Conservation (phyloP, 1,284 basidiomycete genomes). For the Sanguinoderma infundibulare region DNA sequence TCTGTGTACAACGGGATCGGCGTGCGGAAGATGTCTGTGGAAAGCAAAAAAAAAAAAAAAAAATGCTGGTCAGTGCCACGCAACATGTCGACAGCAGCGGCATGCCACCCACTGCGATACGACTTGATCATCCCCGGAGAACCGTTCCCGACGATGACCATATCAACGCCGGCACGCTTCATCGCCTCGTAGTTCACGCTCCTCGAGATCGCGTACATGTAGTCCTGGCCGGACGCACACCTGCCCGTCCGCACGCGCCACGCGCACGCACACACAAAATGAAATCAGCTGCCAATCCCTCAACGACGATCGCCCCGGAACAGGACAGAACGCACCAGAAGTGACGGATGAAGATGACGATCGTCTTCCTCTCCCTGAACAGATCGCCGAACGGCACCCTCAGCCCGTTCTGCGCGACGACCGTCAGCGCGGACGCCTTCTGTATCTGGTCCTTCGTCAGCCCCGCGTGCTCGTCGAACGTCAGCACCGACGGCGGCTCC, state of each 20-base stretch:
- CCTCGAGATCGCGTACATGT: constrained; percentile 70
- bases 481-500: constrained; percentile 16
- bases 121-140: constrained; percentile 73
- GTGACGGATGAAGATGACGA: constrained; percentile 79
- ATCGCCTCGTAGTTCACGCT: constrained; percentile 57
- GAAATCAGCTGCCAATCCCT: not conserved
- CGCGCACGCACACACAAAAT: no score
- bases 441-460: constrained; percentile 58
- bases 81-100: constrained; percentile 1
- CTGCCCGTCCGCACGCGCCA: constrained; percentile 37
- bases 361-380: constrained; percentile 65
- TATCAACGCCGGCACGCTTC: constrained; percentile 54
- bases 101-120: constrained; percentile 46
- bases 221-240: constrained; percentile 86
- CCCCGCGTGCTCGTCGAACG: constrained; percentile 34
- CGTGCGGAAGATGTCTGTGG: constrained; percentile 60
- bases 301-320: not conserved
- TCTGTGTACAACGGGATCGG: constrained; percentile 79
- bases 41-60: no score
- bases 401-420: constrained; percentile 71
- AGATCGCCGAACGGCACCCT: constrained; percentile 75
- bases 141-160: constrained; percentile 83
- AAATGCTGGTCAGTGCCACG: not conserved
- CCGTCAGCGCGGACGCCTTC: constrained; percentile 62
- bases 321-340: constrained; percentile 53